These are phyloP conservation scores for Didymosphaeria variabile DNA, from an alignment of 2,329 filamentous ascomycete genomes.

Conservation along the genomic window DNA sequence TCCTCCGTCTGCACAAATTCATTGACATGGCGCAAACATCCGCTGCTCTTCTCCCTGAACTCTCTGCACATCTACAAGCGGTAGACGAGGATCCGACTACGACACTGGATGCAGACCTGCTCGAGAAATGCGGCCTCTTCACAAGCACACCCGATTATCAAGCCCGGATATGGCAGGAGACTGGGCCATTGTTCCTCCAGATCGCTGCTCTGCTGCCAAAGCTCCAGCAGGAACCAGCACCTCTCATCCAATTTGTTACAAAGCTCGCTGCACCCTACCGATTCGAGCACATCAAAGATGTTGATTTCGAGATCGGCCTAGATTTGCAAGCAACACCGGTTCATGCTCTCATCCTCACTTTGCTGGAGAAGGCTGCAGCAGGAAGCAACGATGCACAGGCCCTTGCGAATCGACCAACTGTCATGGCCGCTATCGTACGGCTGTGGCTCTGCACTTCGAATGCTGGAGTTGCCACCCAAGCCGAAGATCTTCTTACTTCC, in stretches of 20 bases:
- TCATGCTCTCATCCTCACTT: conserved; percentile 64
- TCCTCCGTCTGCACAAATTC: background rate
- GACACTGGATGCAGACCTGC: conserved; percentile 57
- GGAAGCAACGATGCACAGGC: conserved; percentile 64
- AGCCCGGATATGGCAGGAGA: conserved; percentile 36
- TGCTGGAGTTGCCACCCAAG: conserved; percentile 63
- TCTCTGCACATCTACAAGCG: conserved; percentile 56
- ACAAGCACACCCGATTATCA: conserved; percentile 45
- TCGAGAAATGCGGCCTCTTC: conserved; percentile 61
- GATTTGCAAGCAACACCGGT: conserved; percentile 58
- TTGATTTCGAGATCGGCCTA: conserved; percentile 66
- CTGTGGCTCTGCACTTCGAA: conserved; percentile 67
- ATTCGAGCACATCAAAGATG: conserved; percentile 54
- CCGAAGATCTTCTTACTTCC: conserved; percentile 61
- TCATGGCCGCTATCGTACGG: conserved; percentile 64
- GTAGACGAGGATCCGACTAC: conserved; percentile 56
- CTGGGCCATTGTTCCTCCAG: conserved; percentile 51
- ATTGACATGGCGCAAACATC: conserved; percentile 29
- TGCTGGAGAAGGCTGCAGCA: conserved; percentile 65
- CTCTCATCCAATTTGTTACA: conserved; percentile 62
- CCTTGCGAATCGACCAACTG: conserved; percentile 64
- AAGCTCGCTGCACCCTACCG: conserved; percentile 57
- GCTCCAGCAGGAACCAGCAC: conserved; percentile 66
- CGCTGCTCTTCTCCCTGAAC: conserved; percentile 35
- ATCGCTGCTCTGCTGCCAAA: conserved; percentile 61